Percentiles rank a stretch among this genome's conserved stretches.
Evolutionary conservation across 106 monocot genomes (phyloP).

Genomic region (Hemerocallis citrina): DNA sequence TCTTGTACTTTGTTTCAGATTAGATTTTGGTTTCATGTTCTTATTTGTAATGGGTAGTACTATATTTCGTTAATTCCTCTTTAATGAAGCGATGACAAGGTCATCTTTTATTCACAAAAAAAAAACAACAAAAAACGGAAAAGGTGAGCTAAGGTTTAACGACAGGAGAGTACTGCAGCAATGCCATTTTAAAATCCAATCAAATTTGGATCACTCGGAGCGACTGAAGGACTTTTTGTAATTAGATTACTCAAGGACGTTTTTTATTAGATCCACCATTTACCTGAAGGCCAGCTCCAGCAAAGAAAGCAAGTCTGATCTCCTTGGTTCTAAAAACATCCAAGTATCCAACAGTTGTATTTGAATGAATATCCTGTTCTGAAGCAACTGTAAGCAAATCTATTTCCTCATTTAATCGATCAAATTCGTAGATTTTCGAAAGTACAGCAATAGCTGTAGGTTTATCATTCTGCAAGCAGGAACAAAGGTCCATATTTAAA

Average conservation of each 20-base stretch:
- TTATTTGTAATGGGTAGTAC: too few relatives aligned
- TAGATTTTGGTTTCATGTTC: too few relatives aligned
- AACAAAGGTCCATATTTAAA: not conserved
- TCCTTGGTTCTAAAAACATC: conserved; percentile 67
- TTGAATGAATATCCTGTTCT: conserved; percentile 20
- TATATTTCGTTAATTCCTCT: too few relatives aligned
- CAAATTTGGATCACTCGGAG: not conserved
- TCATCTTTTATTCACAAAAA: too few relatives aligned
- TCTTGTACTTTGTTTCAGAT: too few relatives aligned
- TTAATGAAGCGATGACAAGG: too few relatives aligned
- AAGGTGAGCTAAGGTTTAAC: too few relatives aligned
- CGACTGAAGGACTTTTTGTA: not conserved
- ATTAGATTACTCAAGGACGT: too few relatives aligned
- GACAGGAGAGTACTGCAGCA: not conserved
- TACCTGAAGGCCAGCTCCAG: conserved; percentile 85
- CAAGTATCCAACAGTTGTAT: conserved; percentile 24
- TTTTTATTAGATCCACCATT: not conserved
- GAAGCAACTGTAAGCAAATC: conserved; percentile 45
- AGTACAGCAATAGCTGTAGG: conserved; percentile 49
- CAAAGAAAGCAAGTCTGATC: conserved; percentile 65
- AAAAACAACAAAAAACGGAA: too few relatives aligned
- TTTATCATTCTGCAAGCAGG: conserved; percentile 48
- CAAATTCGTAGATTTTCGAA: conserved; percentile 56
- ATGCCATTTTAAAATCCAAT: not conserved
- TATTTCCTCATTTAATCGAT: conserved; percentile 61